phyloP scores from a whole-genome alignment of 225 moss, liverwort and hornwort species.

The Antitrichia curtipendula region DNA sequence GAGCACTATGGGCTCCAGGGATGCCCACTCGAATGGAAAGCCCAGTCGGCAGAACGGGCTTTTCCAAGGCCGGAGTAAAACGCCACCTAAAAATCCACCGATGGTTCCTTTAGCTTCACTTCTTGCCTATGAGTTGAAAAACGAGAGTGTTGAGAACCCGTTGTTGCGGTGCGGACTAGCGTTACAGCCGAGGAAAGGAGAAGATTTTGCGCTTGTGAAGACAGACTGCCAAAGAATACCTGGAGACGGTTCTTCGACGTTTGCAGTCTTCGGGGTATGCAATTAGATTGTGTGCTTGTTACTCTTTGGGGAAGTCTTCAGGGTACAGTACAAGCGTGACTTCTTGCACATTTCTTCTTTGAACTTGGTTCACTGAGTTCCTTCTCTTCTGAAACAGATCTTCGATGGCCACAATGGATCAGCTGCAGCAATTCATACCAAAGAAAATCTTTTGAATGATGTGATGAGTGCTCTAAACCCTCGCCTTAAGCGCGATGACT shows the following conservation, averaged over 20 bases:
- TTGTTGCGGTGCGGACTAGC: slow-evolving; percentile 39
- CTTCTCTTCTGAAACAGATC: slow-evolving; percentile 13
- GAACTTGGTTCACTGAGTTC: background rate
- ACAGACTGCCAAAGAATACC: slow-evolving; percentile 53
- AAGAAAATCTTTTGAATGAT: slow-evolving; percentile 70
- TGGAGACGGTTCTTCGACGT: slow-evolving; percentile 52
- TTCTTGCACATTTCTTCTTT: background rate
- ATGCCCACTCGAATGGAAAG: slow-evolving; percentile 23
- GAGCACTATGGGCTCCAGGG: slow-evolving; percentile 34
- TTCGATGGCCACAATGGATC: slow-evolving; percentile 87
- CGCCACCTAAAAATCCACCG: slow-evolving; percentile 6
- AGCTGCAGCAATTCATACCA: slow-evolving; percentile 72
- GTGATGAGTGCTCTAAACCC: slow-evolving; percentile 71
- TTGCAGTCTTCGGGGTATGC: slow-evolving; percentile 65
- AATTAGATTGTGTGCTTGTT: background rate
- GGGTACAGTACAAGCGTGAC: background rate
- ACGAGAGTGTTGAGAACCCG: slow-evolving; percentile 39
- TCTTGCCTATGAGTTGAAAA: slow-evolving; percentile 45
- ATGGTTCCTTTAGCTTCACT: slow-evolving; percentile 50
- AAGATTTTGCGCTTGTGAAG: slow-evolving; percentile 46
- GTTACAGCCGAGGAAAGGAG: slow-evolving; percentile 49
- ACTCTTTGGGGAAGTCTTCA: background rate
- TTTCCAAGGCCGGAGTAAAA: slow-evolving; percentile 11
- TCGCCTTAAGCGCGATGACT: slow-evolving; percentile 52
- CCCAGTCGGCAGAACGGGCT: slow-evolving; percentile 19